Percentiles rank a stretch among this genome's conserved stretches.
These are phyloP conservation scores for Colletotrichum eremochloae DNA, from an alignment of 2,329 filamentous ascomycete genomes.

Conservation along the genomic window DNA sequence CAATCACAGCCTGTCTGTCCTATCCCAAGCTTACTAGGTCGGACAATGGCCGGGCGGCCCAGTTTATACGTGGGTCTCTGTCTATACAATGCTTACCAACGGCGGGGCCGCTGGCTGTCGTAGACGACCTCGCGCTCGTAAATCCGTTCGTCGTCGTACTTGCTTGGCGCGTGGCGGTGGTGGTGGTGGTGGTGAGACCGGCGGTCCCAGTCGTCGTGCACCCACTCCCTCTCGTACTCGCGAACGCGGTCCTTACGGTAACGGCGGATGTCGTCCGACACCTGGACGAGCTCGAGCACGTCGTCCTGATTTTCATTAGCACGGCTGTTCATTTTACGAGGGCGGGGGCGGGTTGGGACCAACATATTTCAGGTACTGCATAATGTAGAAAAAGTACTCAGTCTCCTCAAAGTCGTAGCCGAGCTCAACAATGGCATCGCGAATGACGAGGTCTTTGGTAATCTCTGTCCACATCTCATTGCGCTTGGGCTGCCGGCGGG, in stretches of 20 bases:
- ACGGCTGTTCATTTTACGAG: not conserved
- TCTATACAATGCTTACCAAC: constrained; percentile 30
- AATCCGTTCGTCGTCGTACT: constrained; percentile 72
- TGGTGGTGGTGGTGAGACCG: constrained; percentile 51
- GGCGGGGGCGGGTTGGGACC: constrained; percentile 56
- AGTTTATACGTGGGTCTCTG: constrained; percentile 9
- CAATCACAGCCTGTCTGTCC: constrained; percentile 6
- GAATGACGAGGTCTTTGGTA: constrained; percentile 89
- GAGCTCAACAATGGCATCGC: constrained; percentile 86
- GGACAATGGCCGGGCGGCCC: constrained; percentile 11
- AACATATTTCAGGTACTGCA: constrained; percentile 90
- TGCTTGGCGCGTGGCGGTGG: constrained; percentile 46
- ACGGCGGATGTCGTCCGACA: constrained; percentile 85
- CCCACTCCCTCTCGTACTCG: constrained; percentile 71
- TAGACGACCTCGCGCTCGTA: constrained; percentile 78
- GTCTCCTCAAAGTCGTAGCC: constrained; percentile 95
- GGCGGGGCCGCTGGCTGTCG: constrained; percentile 57
- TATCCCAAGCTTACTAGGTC: not conserved
- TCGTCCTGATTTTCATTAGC: constrained; percentile 76
- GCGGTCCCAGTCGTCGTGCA: constrained; percentile 64
- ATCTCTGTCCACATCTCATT: constrained; percentile 95
- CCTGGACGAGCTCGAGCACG: constrained; percentile 83
- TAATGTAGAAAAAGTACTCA: constrained; percentile 89
- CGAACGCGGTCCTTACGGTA: constrained; percentile 66
- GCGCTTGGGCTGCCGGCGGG: constrained; percentile 58